Base-by-base conservation (phyloP, 2,329 filamentous ascomycete species). In the Cladosporium sp. region DNA sequence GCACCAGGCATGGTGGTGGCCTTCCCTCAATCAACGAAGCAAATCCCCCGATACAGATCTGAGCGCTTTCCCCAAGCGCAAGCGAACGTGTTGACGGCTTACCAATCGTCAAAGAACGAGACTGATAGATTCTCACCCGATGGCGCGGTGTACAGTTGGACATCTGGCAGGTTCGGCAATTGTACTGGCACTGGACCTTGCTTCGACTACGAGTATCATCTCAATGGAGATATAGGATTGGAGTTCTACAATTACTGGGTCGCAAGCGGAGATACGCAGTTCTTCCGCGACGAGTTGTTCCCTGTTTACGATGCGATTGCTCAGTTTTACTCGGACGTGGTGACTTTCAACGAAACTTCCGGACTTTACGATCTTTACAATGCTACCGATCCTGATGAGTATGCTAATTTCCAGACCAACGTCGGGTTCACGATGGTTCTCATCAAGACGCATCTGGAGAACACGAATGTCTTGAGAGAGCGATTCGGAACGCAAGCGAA, bases 351-450 rank as follows among this genome's bases (percentile, higher is more conserved):
- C 58, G 74, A 77, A 13, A 78, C 78, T 0, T 71, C 69, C 3
- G 76, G 74, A 61, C 71, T 71, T 1, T 73, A 79, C 44, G 60
- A 70, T 52, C 69, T 74, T 38, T 78, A 69, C 12, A 86, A 89
- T 56, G 84, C 86, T 68, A 89, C 86, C 0, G 86, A 89, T 66
- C 86, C 86, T 2, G 80, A 82, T 68, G 84, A 87, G 62, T 87
- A 85, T 58, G 84, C 84, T 7, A 86, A 87, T 58, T 63, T 63
- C 48, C 71, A 85, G 47, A 78, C 86, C 57, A 85, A 85, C 29
- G 80, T 82, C n/a, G 85, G 80, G 1, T 89, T 79, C 59, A 88
- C 85, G 0, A 83, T 84, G 73, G 75, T 81, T 0, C 66, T 84
- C 27, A 82, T 85, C 67, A 75, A 58, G 64, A 80, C 60, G 70